phyloP scores from a whole-genome alignment of 495 filamentous ascomycete genomes.

The Lasiosphaeriaceae sp. region DNA sequence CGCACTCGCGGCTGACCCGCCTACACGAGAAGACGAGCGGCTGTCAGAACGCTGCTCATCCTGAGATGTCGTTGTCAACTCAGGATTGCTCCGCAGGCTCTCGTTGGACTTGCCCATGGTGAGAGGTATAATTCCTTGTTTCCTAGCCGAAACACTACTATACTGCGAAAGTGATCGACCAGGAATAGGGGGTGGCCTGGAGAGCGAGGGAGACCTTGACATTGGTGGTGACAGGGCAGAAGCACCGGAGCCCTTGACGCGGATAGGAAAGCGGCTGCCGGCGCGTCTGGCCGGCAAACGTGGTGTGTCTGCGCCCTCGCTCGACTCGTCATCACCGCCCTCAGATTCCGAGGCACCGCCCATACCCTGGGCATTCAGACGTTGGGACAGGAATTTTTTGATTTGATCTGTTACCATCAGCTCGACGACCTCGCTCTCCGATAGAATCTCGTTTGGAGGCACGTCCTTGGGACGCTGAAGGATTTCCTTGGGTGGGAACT shows the following conservation, averaged over 20 bases:
- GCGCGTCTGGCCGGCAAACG: slow-evolving; percentile 61
- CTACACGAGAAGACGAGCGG: slow-evolving; percentile 5
- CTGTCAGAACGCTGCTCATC: slow-evolving; percentile 27
- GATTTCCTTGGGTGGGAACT: slow-evolving; percentile 60
- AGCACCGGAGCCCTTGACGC: slow-evolving; percentile 53
- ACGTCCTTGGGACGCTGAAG: slow-evolving; percentile 33
- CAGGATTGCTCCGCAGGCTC: slow-evolving; percentile 77
- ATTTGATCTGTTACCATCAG: slow-evolving; percentile 64
- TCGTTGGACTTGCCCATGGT: slow-evolving; percentile 61
- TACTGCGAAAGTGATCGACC: slow-evolving; percentile 70
- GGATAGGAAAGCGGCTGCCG: slow-evolving; percentile 76
- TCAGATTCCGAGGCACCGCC: slow-evolving; percentile 43
- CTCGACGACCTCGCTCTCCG: slow-evolving; percentile 50
- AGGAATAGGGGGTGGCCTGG: slow-evolving; percentile 66
- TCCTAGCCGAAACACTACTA: slow-evolving; percentile 46
- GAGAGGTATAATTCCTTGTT: slow-evolving; percentile 64
- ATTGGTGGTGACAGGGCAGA: slow-evolving; percentile 11
- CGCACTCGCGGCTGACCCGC: neutral
- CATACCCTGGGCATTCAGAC: slow-evolving; percentile 44
- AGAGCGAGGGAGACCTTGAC: slow-evolving; percentile 35
- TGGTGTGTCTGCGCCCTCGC: slow-evolving; percentile 65
- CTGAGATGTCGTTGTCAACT: slow-evolving; percentile 63
- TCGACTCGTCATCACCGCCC: slow-evolving; percentile 54
- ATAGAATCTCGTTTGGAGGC: slow-evolving; percentile 35
- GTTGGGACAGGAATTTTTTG: slow-evolving; percentile 65